phyloP scores from a whole-genome alignment of 2,329 filamentous ascomycete genomes.

The Coniochaeta sp. region DNA sequence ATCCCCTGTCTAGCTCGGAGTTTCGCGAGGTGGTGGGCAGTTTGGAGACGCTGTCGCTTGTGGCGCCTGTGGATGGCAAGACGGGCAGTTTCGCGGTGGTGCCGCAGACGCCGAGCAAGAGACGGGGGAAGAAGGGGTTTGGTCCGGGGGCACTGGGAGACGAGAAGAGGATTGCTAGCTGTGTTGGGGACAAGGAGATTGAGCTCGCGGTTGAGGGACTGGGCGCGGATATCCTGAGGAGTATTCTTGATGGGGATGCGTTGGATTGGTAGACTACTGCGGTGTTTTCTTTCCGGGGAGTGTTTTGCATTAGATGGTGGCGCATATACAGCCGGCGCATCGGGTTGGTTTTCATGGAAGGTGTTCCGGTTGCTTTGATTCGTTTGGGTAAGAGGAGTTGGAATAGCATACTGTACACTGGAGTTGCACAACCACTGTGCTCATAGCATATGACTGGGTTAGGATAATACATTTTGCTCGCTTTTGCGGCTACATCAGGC shows the following conservation, averaged over 20 bases:
- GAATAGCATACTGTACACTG: not conserved
- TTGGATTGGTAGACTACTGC: slow-evolving; percentile 36
- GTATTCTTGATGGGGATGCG: slow-evolving; percentile 55
- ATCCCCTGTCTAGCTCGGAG: slow-evolving; percentile 83
- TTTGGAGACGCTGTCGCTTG: slow-evolving; percentile 78
- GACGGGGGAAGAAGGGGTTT: slow-evolving; percentile 50
- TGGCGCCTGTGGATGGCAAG: slow-evolving; percentile 64
- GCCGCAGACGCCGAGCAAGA: slow-evolving; percentile 66
- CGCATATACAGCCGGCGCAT: no score
- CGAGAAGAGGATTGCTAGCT: slow-evolving; percentile 72
- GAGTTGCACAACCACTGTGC: not conserved
- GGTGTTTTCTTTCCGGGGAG: not conserved
- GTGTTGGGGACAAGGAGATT: slow-evolving; percentile 74
- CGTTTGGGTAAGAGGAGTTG: not conserved
- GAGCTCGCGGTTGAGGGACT: slow-evolving; percentile 59
- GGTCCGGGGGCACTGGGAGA: slow-evolving; percentile 46
- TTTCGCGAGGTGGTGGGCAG: slow-evolving; percentile 90
- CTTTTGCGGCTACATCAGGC: not conserved
- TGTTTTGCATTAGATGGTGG: not conserved
- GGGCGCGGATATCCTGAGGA: slow-evolving; percentile 53
- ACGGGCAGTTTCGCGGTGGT: slow-evolving; percentile 57
- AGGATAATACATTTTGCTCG: not conserved
- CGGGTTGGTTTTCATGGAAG: no score
- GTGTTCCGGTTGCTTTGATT: not conserved
- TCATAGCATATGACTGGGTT: not conserved